Evolutionary conservation across 2,329 filamentous ascomycete species (phyloP).

Genomic region (Neocucurbitaria cava): DNA sequence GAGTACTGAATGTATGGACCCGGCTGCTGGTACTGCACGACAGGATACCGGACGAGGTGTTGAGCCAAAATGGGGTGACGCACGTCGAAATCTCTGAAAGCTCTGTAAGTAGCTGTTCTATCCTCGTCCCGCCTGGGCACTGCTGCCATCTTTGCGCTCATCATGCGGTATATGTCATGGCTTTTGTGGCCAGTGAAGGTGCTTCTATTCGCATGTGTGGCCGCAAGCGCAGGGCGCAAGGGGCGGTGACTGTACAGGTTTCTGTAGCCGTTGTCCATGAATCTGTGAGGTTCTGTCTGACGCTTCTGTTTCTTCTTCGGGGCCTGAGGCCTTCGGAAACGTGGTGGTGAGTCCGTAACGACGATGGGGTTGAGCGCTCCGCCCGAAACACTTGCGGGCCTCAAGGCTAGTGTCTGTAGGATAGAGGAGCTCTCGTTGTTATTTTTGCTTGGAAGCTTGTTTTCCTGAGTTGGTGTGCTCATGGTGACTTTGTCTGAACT

Average conservation of each 20-base stretch:
- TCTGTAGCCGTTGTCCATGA: conserved; percentile 14
- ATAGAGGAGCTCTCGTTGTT: neutral
- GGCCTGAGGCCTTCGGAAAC: neutral
- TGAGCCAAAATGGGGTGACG: conserved; percentile 9
- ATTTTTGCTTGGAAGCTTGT: neutral
- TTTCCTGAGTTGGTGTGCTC: neutral
- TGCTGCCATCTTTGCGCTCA: conserved; percentile 13
- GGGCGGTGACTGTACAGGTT: conserved; percentile 14
- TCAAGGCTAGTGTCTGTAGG: neutral
- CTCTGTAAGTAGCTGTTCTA: neutral
- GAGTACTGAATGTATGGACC: conserved; percentile 4
- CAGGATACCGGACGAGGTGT: conserved; percentile 1
- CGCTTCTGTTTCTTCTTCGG: neutral
- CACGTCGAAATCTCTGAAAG: neutral
- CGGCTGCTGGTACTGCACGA: neutral
- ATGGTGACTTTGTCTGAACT: neutral
- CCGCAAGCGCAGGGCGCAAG: conserved; percentile 6
- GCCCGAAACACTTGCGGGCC: conserved; percentile 11
- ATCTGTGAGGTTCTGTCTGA: conserved; percentile 14
- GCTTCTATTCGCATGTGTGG: conserved; percentile 10
- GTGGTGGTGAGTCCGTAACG: conserved; percentile 22
- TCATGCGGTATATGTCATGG: conserved; percentile 24
- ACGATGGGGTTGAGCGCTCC: conserved; percentile 34
- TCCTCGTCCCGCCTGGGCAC: neutral
- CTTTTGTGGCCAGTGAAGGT: conserved; percentile 20